These are phyloP conservation scores for Chlorophyllum brunneum DNA, from an alignment of 768 basidiomycete genomes.

Conservation along the genomic window DNA sequence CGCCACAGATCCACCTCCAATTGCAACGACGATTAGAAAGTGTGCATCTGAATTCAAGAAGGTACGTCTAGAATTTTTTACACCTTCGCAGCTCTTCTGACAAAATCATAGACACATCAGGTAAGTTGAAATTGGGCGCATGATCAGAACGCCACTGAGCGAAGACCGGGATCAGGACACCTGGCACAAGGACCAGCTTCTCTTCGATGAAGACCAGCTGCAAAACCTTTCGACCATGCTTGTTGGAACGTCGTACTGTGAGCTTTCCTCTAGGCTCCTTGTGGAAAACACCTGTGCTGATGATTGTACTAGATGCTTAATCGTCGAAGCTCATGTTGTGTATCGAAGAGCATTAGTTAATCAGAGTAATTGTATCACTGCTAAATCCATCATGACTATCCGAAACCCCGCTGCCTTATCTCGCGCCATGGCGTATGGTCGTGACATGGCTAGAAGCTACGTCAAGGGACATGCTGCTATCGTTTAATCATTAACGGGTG, in stretches of 20 bases:
- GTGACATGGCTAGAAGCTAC: not conserved
- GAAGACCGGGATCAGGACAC: conserved; percentile 55
- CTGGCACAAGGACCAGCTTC: conserved; percentile 85
- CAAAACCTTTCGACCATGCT: conserved; percentile 85
- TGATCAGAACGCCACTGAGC: not conserved
- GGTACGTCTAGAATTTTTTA: conserved; percentile 35
- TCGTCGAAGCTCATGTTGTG: not conserved
- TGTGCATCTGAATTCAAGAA: conserved; percentile 86
- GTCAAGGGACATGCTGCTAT: conserved; percentile 5
- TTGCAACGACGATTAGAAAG: conserved; percentile 85
- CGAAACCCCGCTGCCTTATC: not conserved
- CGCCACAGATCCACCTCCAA: conserved; percentile 83
- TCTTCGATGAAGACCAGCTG: conserved; percentile 87
- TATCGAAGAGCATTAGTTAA: not conserved
- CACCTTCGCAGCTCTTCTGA: conserved; percentile 6
- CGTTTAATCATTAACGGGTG: not conserved
- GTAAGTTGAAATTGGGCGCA: conserved; percentile 28
- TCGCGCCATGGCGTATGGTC: not conserved
- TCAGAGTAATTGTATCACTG: conserved; percentile 2
- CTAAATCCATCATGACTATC: conserved; percentile 1
- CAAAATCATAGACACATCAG: conserved; percentile 52
- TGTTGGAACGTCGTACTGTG: conserved; percentile 87
- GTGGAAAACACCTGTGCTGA: not conserved
- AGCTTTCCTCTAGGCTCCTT: conserved; percentile 24
- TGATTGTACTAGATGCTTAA: conserved; percentile 16